Conservation (phyloP, 768 basidiomycete genomes). For the Tricholoma furcatifolium region DNA sequence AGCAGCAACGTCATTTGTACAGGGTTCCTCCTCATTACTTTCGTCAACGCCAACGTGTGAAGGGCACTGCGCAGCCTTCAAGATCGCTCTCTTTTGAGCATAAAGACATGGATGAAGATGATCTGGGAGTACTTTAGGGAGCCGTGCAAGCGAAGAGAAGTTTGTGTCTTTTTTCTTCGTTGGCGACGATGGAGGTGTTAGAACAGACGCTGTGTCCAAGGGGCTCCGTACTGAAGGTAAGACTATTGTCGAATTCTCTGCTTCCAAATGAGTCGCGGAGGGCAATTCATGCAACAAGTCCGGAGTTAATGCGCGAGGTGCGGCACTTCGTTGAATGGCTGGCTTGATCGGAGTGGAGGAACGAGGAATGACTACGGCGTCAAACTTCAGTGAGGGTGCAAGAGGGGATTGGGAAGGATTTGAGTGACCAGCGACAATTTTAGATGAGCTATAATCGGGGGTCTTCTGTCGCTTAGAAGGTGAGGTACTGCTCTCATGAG, state of each 20-base stretch:
- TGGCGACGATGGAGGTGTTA: background rate
- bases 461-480: background rate
- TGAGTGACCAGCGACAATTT: background rate
- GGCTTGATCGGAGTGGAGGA: background rate
- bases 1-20: constrained; percentile 52
- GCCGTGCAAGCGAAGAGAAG: constrained; percentile 17
- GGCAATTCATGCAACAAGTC: background rate
- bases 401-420: background rate
- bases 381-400: background rate
- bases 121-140: constrained; percentile 31
- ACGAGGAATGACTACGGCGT: constrained; percentile 2
- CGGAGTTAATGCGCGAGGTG: background rate
- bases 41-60: constrained; percentile 7
- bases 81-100: constrained; percentile 56
- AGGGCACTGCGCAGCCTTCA: constrained; percentile 41
- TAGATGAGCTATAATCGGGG: background rate
- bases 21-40: constrained; percentile 27
- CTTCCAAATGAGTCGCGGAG: background rate
- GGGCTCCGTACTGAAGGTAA: background rate
- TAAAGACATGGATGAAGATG: constrained; percentile 46
- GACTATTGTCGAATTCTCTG: background rate
- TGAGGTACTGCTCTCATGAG: background rate
- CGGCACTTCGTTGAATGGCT: background rate
- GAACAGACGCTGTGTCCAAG: background rate
- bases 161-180: constrained; percentile 12